These are phyloP conservation scores for Trichocomaceae sp. DNA, from an alignment of 2,329 filamentous ascomycete genomes.

Conservation along the genomic window DNA sequence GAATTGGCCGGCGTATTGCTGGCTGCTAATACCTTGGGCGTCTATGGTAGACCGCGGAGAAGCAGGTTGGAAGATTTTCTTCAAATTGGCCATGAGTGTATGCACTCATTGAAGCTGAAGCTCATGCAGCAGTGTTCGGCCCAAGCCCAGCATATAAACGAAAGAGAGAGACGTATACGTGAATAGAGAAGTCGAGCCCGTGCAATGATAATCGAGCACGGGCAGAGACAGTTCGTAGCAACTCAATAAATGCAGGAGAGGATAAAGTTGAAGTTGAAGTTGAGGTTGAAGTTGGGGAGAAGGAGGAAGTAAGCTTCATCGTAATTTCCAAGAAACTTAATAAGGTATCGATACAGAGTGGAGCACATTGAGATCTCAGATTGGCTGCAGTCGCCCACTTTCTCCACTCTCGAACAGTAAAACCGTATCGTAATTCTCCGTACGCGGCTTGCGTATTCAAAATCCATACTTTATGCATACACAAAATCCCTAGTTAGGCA, in stretches of 20 bases:
- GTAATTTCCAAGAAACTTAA: background rate
- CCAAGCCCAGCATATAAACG: background rate
- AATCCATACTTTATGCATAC: no score
- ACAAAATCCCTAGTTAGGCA: no score
- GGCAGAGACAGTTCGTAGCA: background rate
- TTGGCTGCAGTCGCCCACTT: background rate
- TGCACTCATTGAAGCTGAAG: background rate
- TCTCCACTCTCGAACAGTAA: background rate
- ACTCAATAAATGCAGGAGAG: background rate
- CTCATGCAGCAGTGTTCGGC: background rate
- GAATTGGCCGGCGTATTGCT: slow-evolving; percentile 5
- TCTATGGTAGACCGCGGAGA: background rate
- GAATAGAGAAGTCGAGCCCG: background rate
- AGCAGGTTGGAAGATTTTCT: slow-evolving; percentile 24
- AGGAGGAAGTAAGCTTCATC: background rate
- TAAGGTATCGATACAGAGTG: no score
- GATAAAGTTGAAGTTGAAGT: no score
- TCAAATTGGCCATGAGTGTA: slow-evolving; percentile 29
- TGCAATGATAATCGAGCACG: background rate
- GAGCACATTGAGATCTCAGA: background rate
- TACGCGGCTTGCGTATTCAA: background rate
- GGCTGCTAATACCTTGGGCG: background rate
- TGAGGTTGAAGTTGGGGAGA: background rate
- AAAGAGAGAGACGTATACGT: background rate
- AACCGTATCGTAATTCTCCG: background rate